Evolutionary conservation across 768 basidiomycete species (phyloP), one percentile per base, ranked within the genome.

Genomic region (Suillus luteus): DNA sequence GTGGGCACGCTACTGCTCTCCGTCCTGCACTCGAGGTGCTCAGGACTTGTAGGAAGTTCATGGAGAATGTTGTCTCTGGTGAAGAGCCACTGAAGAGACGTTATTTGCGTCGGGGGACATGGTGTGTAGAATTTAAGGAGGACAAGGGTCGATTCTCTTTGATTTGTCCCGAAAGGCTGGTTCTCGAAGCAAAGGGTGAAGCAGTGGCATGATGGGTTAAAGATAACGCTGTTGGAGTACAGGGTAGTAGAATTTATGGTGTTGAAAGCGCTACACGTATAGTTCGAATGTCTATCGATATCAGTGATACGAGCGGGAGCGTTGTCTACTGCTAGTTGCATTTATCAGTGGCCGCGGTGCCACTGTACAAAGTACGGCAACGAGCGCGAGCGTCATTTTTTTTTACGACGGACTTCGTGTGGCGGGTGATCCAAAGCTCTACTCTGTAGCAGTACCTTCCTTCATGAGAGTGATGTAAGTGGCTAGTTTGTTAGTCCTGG

Each of bases 1-100:
- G 80, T 33, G 85, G 85, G 7, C 86, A 85, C 67, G 72, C 75
- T 54, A 86, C 82, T 7, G 80, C 73, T 19, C 70, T 72, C 62
- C 76, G 76, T 37, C 79, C 82, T 4, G 85, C 85, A 12, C 67
- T 81, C 22, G 79, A 82, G 17, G 79, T 86, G 17, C 71, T 86
- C 58, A 62, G 71, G 33, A 73, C 75, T 17, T 68, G 80, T 19
- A 81, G 73, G 63, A 68, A 58, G 10, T 86, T 86, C 70, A 80
- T 86, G 79, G 37, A 74, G 62, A 79, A 83, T 61, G 82, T 86
- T 4, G 64, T 86, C 6, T 68, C 71, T 8, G 82, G 80, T 12
- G 77, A 64, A 66, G 82, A 81, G 66, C 64, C 69, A 14, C 75
- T 80, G 27, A 70, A 65, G 68, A 66, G 66, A 38, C 73, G 78